Evolutionary conservation across 306 rosid genomes (phyloP).

Genomic region (Malus domestica): DNA sequence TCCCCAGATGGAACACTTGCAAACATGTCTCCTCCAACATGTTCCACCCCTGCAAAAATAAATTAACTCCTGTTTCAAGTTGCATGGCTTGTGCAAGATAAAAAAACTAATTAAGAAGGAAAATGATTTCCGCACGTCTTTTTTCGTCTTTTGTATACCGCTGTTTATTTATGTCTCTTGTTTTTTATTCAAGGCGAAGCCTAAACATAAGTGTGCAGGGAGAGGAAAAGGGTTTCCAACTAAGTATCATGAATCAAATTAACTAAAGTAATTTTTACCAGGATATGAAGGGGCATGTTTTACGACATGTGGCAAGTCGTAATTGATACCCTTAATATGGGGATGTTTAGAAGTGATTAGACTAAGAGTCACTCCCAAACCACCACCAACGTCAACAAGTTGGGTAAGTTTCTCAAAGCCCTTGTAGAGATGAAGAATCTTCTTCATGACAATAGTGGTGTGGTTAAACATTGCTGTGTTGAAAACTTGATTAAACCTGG

Average conservation of each 20-base stretch:
- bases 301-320: conserved; percentile 41
- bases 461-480: conserved; percentile 44
- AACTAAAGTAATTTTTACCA: conserved; percentile 9
- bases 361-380: conserved; percentile 37
- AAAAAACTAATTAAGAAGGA: not conserved
- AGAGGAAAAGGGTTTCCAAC: too few relatives aligned
- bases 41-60: conserved; percentile 33
- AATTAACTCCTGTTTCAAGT: not conserved
- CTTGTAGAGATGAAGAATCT: conserved; percentile 30
- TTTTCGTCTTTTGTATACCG: too few relatives aligned
- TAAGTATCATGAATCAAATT: not conserved
- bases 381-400: conserved; percentile 63
- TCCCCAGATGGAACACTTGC: conserved; percentile 48
- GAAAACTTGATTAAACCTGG: conserved; percentile 33
- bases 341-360: conserved; percentile 47
- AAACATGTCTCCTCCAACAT: conserved; percentile 56
- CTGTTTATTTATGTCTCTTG: too few relatives aligned
- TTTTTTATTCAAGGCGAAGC: too few relatives aligned
- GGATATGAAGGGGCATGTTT: conserved; percentile 39
- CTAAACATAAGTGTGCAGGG: too few relatives aligned
- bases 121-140: not conserved
- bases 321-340: conserved; percentile 36
- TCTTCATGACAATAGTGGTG: conserved; percentile 29
- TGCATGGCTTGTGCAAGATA: not conserved
- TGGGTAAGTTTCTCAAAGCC: conserved; percentile 34